A percentile compares a stretch with the other conserved stretches of the same genome.
Conservation (phyloP, 2,329 filamentous ascomycete species). For the Xylariaceae sp. region DNA sequence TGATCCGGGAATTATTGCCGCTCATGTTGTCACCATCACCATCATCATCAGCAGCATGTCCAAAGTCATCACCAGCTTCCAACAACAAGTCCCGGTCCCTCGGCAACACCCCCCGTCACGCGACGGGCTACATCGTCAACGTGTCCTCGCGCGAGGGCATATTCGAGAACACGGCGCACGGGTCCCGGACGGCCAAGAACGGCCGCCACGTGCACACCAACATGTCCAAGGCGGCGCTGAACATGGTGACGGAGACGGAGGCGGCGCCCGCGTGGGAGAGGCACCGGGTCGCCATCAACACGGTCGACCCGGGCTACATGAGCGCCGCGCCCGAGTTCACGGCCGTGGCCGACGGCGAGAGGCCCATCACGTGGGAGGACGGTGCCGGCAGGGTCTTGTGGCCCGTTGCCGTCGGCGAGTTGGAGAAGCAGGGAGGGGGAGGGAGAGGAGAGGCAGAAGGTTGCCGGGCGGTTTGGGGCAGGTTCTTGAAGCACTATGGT, state of each 20-base stretch:
- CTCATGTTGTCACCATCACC: too few species aligned
- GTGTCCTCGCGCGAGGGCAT: constrained; percentile 12
- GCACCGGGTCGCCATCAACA: constrained; percentile 11
- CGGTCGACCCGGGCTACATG: constrained; percentile 15
- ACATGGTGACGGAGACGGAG: constrained; percentile 16
- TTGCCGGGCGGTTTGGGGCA: constrained; percentile 10
- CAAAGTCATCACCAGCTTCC: too few species aligned
- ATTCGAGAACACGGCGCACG: constrained; percentile 1
- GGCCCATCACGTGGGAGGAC: constrained; percentile 13
- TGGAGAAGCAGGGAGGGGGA: constrained; percentile 4
- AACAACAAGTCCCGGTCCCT: too few species aligned
- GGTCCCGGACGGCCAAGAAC: constrained; percentile 4
- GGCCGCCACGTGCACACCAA: constrained; percentile 10
- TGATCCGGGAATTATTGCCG: constrained; percentile 8
- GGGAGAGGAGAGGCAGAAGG: too few species aligned
- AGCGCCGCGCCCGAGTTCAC: constrained; percentile 12
- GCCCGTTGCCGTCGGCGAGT: constrained; percentile 13
- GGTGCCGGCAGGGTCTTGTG: constrained; percentile 14
- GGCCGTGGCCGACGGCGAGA: neutral
- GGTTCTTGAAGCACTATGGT: constrained; percentile 13
- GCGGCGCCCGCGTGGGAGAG: constrained; percentile 5
- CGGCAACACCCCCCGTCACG: neutral
- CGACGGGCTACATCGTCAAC: constrained; percentile 9
- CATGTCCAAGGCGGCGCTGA: constrained; percentile 14
- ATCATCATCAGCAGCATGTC: too few species aligned